Conservation (phyloP, 116 monocot species). For the Posidonia oceanica region DNA sequence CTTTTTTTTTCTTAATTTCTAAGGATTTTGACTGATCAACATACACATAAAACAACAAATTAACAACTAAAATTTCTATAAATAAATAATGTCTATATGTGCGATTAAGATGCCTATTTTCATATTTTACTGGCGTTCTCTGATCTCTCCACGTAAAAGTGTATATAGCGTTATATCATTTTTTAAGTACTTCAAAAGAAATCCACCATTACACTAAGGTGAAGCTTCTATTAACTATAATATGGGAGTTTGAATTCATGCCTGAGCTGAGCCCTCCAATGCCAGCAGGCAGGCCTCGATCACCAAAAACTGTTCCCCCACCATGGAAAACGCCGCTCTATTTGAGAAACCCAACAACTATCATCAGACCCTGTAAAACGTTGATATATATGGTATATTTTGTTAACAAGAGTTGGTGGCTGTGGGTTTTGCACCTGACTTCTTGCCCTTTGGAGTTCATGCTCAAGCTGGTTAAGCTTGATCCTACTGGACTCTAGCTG, state of each 20-base stretch:
- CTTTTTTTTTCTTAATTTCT: no score
- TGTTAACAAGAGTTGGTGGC: not conserved
- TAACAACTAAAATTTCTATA: no score
- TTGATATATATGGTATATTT: not conserved
- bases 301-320: slow-evolving; percentile 21
- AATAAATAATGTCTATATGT: no score
- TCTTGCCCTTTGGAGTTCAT: slow-evolving; percentile 82
- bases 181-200: no score
- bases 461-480: slow-evolving; percentile 75
- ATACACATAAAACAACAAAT: no score
- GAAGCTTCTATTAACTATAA: not conserved
- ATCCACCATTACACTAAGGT: no score
- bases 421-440: slow-evolving; percentile 35
- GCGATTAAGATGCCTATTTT: no score
- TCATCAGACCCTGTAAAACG: not conserved
- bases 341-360: not conserved
- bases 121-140: no score
- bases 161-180: no score
- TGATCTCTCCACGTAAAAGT: no score
- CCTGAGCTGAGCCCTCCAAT: slow-evolving; percentile 50
- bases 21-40: no score
- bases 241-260: not conserved
- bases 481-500: slow-evolving; percentile 85
- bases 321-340: slow-evolving; percentile 3
- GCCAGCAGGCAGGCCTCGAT: slow-evolving; percentile 37